A percentile compares a stretch with the other conserved stretches of the same genome.
phyloP scores from a whole-genome alignment of 768 basidiomycete species.

The Glaciozyma antarctica region DNA sequence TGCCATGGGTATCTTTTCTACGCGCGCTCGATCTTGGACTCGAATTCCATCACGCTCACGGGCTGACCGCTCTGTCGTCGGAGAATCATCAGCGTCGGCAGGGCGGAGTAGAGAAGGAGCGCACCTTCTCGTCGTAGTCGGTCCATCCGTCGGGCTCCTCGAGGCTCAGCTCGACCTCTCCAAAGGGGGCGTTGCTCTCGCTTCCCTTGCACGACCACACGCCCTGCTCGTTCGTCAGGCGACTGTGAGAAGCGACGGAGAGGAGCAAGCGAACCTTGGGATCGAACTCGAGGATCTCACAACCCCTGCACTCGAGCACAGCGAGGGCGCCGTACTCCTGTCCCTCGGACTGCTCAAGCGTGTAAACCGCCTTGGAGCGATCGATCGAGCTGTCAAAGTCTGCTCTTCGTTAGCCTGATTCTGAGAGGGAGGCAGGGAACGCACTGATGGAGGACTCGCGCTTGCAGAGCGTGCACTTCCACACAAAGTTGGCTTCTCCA shows the following conservation, averaged over 20 bases:
- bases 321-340: slow-evolving; percentile 56
- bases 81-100: neutral
- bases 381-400: slow-evolving; percentile 33
- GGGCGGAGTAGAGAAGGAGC: slow-evolving; percentile 9
- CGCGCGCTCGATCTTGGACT: slow-evolving; percentile 60
- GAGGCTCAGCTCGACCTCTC: slow-evolving; percentile 32
- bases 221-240: slow-evolving; percentile 47
- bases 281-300: slow-evolving; percentile 72
- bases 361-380: slow-evolving; percentile 42
- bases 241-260: neutral
- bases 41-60: slow-evolving; percentile 60
- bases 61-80: slow-evolving; percentile 43
- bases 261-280: slow-evolving; percentile 48
- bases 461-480: slow-evolving; percentile 39
- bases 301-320: slow-evolving; percentile 71
- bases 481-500: slow-evolving; percentile 35
- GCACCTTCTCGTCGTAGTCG: slow-evolving; percentile 85
- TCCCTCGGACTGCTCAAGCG: slow-evolving; percentile 48
- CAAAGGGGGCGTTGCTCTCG: slow-evolving; percentile 51
- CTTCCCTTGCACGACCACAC: slow-evolving; percentile 64
- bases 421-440: slow-evolving; percentile 40
- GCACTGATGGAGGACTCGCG: slow-evolving; percentile 56
- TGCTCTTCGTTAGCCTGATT: slow-evolving; percentile 24
- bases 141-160: slow-evolving; percentile 63
- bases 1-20: slow-evolving; percentile 31